These are phyloP conservation scores for Zymoseptoria crescenta DNA, from an alignment of 2,329 filamentous ascomycete genomes.

Conservation along the genomic window DNA sequence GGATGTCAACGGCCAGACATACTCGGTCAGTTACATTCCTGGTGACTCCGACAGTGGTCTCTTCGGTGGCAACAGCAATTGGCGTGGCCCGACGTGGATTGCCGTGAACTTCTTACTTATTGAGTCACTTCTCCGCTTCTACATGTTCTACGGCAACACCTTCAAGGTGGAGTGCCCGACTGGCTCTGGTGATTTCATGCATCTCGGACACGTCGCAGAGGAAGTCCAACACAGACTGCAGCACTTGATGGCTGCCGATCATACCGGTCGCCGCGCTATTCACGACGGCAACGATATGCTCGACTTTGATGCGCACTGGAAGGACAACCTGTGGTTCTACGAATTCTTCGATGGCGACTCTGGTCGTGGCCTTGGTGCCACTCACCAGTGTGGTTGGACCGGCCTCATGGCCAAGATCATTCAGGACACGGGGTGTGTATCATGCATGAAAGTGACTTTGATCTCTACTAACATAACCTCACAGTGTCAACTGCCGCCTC, in stretches of 20 bases:
- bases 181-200: conserved; percentile 89
- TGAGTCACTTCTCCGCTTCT: conserved; percentile 89
- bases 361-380: conserved; percentile 81
- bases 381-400: conserved; percentile 95
- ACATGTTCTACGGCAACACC: conserved; percentile 85
- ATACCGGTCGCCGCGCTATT: conserved; percentile 80
- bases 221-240: conserved; percentile 92
- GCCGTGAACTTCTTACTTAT: conserved; percentile 93
- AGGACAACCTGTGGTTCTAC: conserved; percentile 89
- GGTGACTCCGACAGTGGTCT: conserved; percentile 95
- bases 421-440: conserved; percentile 83
- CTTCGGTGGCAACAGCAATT: conserved; percentile 96
- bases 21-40: conserved; percentile 80
- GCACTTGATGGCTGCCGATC: conserved; percentile 77
- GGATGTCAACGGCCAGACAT: conserved; percentile 88
- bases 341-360: conserved; percentile 95
- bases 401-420: conserved; percentile 94
- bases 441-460: background rate
- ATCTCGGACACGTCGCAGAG: conserved; percentile 87
- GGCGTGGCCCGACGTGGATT: conserved; percentile 90
- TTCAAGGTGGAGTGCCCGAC: conserved; percentile 91
- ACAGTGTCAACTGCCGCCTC: conserved; percentile 75
- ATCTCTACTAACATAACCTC: conserved; percentile 5
- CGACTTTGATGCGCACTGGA: conserved; percentile 90
- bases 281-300: conserved; percentile 77